Base-by-base conservation (phyloP, 2,329 filamentous ascomycete species). In the Sclerotinia minor region DNA sequence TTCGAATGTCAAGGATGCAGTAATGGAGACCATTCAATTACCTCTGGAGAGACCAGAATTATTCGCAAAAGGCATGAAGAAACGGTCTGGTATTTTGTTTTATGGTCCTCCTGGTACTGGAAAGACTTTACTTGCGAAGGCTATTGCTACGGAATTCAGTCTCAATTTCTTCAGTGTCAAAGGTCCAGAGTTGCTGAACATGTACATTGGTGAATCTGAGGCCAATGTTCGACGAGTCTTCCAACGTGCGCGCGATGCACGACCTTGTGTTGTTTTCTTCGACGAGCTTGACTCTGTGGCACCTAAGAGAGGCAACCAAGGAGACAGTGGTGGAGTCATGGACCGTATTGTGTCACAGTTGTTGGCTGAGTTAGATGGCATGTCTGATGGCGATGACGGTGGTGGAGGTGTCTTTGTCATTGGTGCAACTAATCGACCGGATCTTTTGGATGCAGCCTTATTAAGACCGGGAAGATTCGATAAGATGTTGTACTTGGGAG, bases 51-150 rank as follows among this genome's bases (percentile, higher is more conserved):
- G 94, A 13, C 94, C 94, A 0, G 95, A 98, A 78, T 85, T 98
- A 1, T 98, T 98, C 75, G 94, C 94, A 44, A 96, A 94, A 81
- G 95, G 94, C 61, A 95, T 98, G 90, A 97, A 97, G 85, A 98
- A 98, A 82, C 89, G 94, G 53, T 96, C 92, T 29, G 93, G 93
- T 73, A 96, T 97, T 72, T 79, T 96, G 32, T 96, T 97, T 80
- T 96, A 96, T 75, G 93, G 93, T 0, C 93, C 93, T 0, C 93
- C 93, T 0, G 93, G 93, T 70, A 96, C 93, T 1, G 93, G 93
- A 74, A 97, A 97, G 81, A 97, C 93, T 1, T 81, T 96, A n/a
- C 84, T 96, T 60, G 93, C 93, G 63, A 96, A 96, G 80, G 93
- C 93, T 41, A 96, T 96, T 73, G 93, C 93, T 0, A 96, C 93